Conservation (phyloP, 2,329 filamentous ascomycete genomes). For the Talaromyces sp. region DNA sequence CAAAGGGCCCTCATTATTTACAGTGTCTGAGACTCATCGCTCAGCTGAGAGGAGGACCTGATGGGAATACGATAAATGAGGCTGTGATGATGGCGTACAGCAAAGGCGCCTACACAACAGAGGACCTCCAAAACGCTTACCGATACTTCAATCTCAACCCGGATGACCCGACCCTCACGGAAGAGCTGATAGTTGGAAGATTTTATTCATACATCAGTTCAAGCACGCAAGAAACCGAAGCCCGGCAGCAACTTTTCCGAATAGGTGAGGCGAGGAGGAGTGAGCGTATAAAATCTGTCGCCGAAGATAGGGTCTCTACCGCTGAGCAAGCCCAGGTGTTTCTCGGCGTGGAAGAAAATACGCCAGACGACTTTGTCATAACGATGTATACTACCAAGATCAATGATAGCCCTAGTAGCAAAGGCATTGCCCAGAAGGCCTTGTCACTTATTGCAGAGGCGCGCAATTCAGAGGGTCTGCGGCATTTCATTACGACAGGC, state of each 20-base stretch:
- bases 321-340: constrained; percentile 60
- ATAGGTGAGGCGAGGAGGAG: constrained; percentile 58
- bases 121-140: constrained; percentile 56
- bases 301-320: constrained; percentile 56
- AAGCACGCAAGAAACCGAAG: constrained; percentile 51
- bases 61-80: constrained; percentile 53
- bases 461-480: constrained; percentile 52
- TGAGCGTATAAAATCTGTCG: constrained; percentile 52
- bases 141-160: constrained; percentile 52
- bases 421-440: constrained; percentile 50
- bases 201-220: constrained; percentile 57
- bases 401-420: constrained; percentile 47
- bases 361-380: constrained; percentile 53
- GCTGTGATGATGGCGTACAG: constrained; percentile 56
- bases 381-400: constrained; percentile 56
- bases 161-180: constrained; percentile 42
- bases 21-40: constrained; percentile 60
- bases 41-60: constrained; percentile 40
- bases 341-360: constrained; percentile 49
- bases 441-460: constrained; percentile 55
- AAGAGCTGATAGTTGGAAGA: constrained; percentile 57
- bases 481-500: constrained; percentile 50
- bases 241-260: constrained; percentile 52
- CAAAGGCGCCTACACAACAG: constrained; percentile 52
- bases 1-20: constrained; percentile 56